Percentiles rank a stretch among this genome's conserved stretches.
Evolutionary conservation across 2,329 filamentous ascomycete species (phyloP).

Genomic region (Diaporthe citriasiana): DNA sequence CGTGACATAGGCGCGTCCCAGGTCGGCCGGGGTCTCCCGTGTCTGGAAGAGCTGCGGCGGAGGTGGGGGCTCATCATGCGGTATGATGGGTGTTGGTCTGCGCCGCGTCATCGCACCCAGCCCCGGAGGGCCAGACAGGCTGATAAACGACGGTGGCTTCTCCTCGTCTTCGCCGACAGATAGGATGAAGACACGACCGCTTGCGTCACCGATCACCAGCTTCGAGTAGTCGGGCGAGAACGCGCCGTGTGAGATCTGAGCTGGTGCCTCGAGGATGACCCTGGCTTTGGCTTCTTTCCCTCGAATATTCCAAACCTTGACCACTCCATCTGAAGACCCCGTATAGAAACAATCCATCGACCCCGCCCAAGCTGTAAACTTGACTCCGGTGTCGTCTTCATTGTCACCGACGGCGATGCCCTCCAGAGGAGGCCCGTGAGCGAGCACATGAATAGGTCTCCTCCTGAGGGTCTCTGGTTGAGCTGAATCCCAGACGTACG

Average conservation of each 20-base stretch:
- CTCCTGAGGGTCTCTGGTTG: constrained; percentile 56
- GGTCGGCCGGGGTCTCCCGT: constrained; percentile 47
- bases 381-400: constrained; percentile 71
- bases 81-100: constrained; percentile 63
- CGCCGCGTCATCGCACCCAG: constrained; percentile 53
- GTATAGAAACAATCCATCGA: constrained; percentile 72
- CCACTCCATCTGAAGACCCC: constrained; percentile 72
- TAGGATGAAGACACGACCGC: constrained; percentile 70
- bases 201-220: constrained; percentile 72
- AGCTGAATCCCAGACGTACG: constrained; percentile 75
- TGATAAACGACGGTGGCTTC: constrained; percentile 52
- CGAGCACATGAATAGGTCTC: constrained; percentile 67
- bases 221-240: constrained; percentile 70
- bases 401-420: constrained; percentile 36
- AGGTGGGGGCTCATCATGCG: constrained; percentile 64
- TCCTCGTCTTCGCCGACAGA: constrained; percentile 62
- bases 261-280: constrained; percentile 67
- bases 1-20: constrained; percentile 54
- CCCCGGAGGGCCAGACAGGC: constrained; percentile 52
- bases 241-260: constrained; percentile 69
- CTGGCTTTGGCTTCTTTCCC: constrained; percentile 61
- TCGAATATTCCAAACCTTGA: constrained; percentile 75
- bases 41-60: constrained; percentile 46
- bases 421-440: constrained; percentile 58
- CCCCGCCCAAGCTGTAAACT: constrained; percentile 74